A percentile compares a stretch with the other conserved stretches of the same genome.
Evolutionary conservation across 257 asterid species (phyloP).

Genomic region (Solanum gracilifrons): DNA sequence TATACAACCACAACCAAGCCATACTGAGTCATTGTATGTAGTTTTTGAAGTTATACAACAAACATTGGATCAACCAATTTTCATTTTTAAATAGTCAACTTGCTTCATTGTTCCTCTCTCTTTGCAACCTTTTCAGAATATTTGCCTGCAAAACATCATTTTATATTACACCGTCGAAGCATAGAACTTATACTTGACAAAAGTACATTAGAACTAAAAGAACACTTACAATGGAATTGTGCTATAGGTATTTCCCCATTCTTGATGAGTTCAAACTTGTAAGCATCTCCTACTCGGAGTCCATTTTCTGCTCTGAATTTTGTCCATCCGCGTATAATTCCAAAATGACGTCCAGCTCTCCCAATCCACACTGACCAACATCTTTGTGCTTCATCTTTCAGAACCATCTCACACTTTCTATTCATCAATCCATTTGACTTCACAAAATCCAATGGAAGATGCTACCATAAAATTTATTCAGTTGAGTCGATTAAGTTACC

Average conservation of each 20-base stretch:
- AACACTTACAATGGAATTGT: neutral
- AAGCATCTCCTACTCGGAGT: constrained; percentile 5
- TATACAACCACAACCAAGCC: neutral
- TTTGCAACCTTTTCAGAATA: neutral
- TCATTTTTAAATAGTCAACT: neutral
- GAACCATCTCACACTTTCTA: neutral
- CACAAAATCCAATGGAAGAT: neutral
- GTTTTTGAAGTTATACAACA: neutral
- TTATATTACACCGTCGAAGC: neutral
- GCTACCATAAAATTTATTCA: neutral
- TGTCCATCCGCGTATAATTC: neutral
- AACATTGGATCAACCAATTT: neutral
- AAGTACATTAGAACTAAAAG: neutral
- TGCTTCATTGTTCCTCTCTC: neutral
- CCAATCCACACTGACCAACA: neutral
- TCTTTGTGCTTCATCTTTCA: neutral
- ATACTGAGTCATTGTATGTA: neutral
- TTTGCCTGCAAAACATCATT: neutral
- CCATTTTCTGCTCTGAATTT: neutral
- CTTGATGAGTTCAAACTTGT: constrained; percentile 15
- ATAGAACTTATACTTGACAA: neutral
- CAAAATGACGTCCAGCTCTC: neutral
- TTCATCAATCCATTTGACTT: neutral
- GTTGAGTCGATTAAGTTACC: neutral
- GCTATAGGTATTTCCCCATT: constrained; percentile 1